These are phyloP conservation scores for Leucocoprinus birnbaumii DNA, from an alignment of 768 basidiomycete genomes.

Conservation along the genomic window DNA sequence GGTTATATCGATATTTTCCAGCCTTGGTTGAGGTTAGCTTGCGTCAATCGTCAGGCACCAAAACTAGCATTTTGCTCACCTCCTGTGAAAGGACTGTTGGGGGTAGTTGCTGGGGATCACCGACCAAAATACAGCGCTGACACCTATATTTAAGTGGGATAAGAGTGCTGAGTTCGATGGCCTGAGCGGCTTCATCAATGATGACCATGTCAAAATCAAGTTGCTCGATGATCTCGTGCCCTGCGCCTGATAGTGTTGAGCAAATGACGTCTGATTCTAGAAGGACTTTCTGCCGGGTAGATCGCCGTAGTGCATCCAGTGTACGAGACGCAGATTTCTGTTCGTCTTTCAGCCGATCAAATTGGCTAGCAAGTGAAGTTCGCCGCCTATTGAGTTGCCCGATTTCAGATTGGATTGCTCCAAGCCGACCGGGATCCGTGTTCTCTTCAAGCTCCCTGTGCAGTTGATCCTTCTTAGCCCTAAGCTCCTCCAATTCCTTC, in stretches of 20 bases:
- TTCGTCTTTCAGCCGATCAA: constrained; percentile 80
- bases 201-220: constrained; percentile 94
- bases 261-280: constrained; percentile 92
- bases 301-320: constrained; percentile 78
- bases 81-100: constrained; percentile 68
- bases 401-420: constrained; percentile 70
- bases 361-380: constrained; percentile 58
- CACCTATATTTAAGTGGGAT: constrained; percentile 92
- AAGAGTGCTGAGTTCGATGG: constrained; percentile 90
- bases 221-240: constrained; percentile 79
- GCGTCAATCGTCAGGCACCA: not conserved
- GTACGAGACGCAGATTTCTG: constrained; percentile 78
- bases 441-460: constrained; percentile 52
- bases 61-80: constrained; percentile 21
- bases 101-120: constrained; percentile 94
- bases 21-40: constrained; percentile 41
- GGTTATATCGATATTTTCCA: constrained; percentile 72
- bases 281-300: constrained; percentile 71
- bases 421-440: constrained; percentile 53
- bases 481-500: constrained; percentile 68
- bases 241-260: constrained; percentile 88
- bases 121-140: constrained; percentile 87
- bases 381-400: constrained; percentile 59
- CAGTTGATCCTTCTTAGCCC: constrained; percentile 54
- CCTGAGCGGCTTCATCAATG: constrained; percentile 98